Percentiles rank a stretch among this genome's conserved stretches.
These are phyloP conservation scores for Peniophora sp. DNA, from an alignment of 1,284 basidiomycete genomes.

Conservation along the genomic window DNA sequence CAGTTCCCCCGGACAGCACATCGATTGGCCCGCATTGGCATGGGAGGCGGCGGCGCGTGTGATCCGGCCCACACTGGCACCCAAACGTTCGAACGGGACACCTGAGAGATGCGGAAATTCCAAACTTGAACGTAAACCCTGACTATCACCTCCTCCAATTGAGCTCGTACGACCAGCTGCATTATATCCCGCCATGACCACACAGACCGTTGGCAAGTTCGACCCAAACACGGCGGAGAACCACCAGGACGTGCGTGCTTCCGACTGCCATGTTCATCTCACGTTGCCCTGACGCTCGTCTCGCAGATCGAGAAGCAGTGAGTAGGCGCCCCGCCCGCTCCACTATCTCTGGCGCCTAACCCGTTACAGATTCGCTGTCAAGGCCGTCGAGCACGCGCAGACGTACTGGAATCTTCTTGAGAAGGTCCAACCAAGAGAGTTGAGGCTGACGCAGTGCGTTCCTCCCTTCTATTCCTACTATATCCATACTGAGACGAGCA, in stretches of 20 bases:
- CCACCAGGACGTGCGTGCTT: constrained; percentile 61
- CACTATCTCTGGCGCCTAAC: background rate
- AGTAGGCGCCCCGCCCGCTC: constrained; percentile 22
- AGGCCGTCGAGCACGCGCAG: constrained; percentile 94
- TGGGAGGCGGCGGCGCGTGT: too few species aligned
- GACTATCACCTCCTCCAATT: background rate
- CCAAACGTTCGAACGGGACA: too few species aligned
- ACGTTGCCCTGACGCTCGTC: constrained; percentile 2
- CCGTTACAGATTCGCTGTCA: constrained; percentile 77
- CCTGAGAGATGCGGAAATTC: too few species aligned
- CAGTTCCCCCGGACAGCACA: too few species aligned
- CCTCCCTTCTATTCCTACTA: background rate
- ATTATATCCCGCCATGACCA: background rate
- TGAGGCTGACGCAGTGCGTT: constrained; percentile 76
- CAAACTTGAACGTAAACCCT: too few species aligned
- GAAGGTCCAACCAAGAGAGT: constrained; percentile 68
- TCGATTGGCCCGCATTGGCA: too few species aligned
- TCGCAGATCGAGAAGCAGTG: constrained; percentile 91
- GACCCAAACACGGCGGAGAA: constrained; percentile 87
- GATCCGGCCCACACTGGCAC: too few species aligned
- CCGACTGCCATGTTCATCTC: background rate
- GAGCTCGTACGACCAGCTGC: too few species aligned
- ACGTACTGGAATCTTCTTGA: constrained; percentile 95
- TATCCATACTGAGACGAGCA: constrained; percentile 20
- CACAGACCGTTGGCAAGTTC: constrained; percentile 52